phyloP scores from a whole-genome alignment of 208 protist species.

The Crithidia acanthocephali region DNA sequence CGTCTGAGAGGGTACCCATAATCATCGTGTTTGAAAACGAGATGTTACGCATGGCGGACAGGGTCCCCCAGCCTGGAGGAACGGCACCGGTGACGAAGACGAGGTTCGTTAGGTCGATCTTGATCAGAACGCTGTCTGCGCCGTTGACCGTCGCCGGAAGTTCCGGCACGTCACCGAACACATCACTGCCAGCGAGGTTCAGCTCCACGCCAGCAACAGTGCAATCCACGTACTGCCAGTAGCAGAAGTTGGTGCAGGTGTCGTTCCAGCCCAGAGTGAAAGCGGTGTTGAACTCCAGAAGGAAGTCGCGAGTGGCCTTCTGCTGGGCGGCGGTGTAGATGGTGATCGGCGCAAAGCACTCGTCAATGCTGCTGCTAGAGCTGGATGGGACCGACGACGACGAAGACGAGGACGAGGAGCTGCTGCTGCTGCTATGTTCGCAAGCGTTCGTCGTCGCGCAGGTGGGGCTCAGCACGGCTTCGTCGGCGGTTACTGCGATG shows the following conservation, averaged over 20 bases:
- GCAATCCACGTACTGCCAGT: constrained; percentile 13
- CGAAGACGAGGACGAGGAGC: constrained; percentile 7
- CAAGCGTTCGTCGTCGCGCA: constrained; percentile 3
- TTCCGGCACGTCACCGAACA: not conserved
- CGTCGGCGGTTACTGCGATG: not conserved
- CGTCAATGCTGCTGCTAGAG: not conserved
- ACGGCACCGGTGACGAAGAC: not conserved
- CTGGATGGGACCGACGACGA: not conserved
- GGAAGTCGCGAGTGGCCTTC: constrained; percentile 5
- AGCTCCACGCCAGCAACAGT: not conserved
- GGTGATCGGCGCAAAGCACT: not conserved
- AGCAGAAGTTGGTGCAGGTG: constrained; percentile 20
- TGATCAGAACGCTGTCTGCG: not conserved
- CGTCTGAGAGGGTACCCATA: not conserved
- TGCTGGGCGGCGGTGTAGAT: constrained; percentile 7
- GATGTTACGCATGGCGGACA: not conserved
- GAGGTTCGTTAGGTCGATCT: not conserved
- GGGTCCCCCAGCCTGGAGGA: not conserved
- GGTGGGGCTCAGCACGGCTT: not conserved
- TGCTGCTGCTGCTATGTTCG: constrained; percentile 3
- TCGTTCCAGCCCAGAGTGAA: not conserved
- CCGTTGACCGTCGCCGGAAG: not conserved
- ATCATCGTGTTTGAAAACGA: not conserved
- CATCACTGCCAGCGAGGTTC: not conserved
- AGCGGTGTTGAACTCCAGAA: not conserved